A percentile compares a stretch with the other conserved stretches of the same genome.
Evolutionary conservation across 345 rosid species (phyloP).

Genomic region (Adansonia digitata): DNA sequence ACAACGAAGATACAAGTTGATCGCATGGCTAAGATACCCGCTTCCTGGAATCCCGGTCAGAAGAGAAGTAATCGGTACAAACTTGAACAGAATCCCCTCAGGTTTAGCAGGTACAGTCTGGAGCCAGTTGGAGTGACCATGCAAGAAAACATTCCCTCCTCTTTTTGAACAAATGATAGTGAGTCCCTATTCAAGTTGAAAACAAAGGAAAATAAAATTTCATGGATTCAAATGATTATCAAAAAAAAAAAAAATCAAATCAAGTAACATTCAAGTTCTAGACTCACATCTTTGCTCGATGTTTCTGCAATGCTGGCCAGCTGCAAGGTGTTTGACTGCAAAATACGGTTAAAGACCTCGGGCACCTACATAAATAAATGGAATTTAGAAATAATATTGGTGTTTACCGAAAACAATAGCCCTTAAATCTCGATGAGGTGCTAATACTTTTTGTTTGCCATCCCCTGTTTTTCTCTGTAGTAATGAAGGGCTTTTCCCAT

Average conservation of each 20-base stretch:
- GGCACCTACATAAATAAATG: slow-evolving; percentile 41
- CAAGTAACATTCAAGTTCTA: not conserved
- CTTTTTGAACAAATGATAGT: slow-evolving; percentile 55
- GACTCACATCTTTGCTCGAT: slow-evolving; percentile 66
- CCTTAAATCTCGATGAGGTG: slow-evolving; percentile 13
- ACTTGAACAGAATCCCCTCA: slow-evolving; percentile 60
- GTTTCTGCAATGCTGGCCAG: slow-evolving; percentile 58
- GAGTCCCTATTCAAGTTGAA: slow-evolving; percentile 46
- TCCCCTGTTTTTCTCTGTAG: slow-evolving; percentile 39
- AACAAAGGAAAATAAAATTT: not conserved
- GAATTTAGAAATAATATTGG: not conserved
- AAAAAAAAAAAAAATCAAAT: not conserved
- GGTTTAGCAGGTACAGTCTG: slow-evolving; percentile 65
- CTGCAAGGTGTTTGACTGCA: slow-evolving; percentile 51
- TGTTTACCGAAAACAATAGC: not conserved
- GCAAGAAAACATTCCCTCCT: slow-evolving; percentile 56
- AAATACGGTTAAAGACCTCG: slow-evolving; percentile 48
- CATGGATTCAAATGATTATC: not conserved
- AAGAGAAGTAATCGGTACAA: slow-evolving; percentile 67
- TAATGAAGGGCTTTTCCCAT: slow-evolving; percentile 47
- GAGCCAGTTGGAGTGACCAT: slow-evolving; percentile 60
- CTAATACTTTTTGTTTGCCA: slow-evolving; percentile 41
- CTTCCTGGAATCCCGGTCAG: slow-evolving; percentile 65
- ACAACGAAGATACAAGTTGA: slow-evolving; percentile 70
- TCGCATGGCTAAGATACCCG: slow-evolving; percentile 73